Evolutionary conservation across 495 filamentous ascomycete genomes (phyloP).

Genomic region (Hypoxylon intermedium): DNA sequence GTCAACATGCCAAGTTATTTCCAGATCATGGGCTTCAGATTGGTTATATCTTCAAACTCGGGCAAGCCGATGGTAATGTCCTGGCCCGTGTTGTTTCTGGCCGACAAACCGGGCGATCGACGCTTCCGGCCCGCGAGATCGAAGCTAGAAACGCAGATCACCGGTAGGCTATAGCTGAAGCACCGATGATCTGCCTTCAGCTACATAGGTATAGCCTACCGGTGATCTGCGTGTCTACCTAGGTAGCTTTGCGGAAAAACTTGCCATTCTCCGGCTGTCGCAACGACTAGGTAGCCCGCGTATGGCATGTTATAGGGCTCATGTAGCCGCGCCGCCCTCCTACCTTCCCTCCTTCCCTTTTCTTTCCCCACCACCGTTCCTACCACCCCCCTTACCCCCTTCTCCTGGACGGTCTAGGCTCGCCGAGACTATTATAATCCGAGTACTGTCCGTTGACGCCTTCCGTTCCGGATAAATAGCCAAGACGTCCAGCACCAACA

Average conservation of each 20-base stretch:
- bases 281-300: neutral
- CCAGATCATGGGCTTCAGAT: slow-evolving; percentile 21
- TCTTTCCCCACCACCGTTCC: slow-evolving; percentile 4
- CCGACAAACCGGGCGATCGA: slow-evolving; percentile 25
- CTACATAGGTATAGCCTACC: slow-evolving; percentile 24
- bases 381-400: neutral
- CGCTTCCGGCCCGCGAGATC: slow-evolving; percentile 23
- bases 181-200: slow-evolving; percentile 17
- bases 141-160: neutral
- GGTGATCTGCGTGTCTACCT: slow-evolving; percentile 19
- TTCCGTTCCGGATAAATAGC: slow-evolving; percentile 21
- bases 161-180: slow-evolving; percentile 10
- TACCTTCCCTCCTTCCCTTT: slow-evolving; percentile 8
- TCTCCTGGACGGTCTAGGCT: slow-evolving; percentile 14
- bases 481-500: slow-evolving; percentile 4
- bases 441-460: slow-evolving; percentile 21
- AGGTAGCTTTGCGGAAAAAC: slow-evolving; percentile 16
- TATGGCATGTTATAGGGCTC: too few species aligned
- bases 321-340: slow-evolving; percentile 5
- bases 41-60: slow-evolving; percentile 23
- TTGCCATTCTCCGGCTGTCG: slow-evolving; percentile 21
- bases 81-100: slow-evolving; percentile 18
- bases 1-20: slow-evolving; percentile 25
- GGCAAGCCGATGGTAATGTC: slow-evolving; percentile 16
- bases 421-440: slow-evolving; percentile 14